These are phyloP conservation scores for Actinomortierella wolfii DNA, from an alignment of 371 early-diverging fungal genomes.

Conservation along the genomic window DNA sequence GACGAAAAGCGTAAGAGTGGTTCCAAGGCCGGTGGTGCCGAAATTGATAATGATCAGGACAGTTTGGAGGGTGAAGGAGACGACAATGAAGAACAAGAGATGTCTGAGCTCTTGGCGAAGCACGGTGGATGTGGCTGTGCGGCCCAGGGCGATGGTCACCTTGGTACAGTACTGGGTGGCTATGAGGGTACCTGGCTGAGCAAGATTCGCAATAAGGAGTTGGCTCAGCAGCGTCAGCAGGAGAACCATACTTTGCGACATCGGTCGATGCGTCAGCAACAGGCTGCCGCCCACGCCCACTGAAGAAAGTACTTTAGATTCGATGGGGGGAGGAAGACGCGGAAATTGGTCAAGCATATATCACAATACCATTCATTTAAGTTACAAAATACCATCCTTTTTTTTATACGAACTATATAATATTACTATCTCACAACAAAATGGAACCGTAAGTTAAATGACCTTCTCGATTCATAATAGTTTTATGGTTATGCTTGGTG, in stretches of 20 bases:
- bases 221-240: constrained; percentile 19
- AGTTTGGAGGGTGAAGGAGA: constrained; percentile 6
- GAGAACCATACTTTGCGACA: constrained; percentile 13
- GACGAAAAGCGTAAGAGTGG: not conserved
- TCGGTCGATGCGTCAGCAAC: not conserved
- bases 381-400: no score
- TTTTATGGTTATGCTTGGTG: no score
- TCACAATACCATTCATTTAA: no score
- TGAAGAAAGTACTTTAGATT: no score
- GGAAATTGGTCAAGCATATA: no score
- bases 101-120: constrained; percentile 35
- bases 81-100: constrained; percentile 19
- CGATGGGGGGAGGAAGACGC: no score
- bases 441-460: no score
- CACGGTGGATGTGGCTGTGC: constrained; percentile 45
- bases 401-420: no score
- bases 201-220: constrained; percentile 26
- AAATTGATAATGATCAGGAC: not conserved
- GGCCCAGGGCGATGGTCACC: constrained; percentile 31
- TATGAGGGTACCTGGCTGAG: constrained; percentile 46
- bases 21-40: not conserved
- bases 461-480: no score
- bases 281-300: no score
- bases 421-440: no score
- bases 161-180: constrained; percentile 33